Evolutionary conservation across 768 basidiomycete species (phyloP).

Genomic region (Tephrocybe sp.): DNA sequence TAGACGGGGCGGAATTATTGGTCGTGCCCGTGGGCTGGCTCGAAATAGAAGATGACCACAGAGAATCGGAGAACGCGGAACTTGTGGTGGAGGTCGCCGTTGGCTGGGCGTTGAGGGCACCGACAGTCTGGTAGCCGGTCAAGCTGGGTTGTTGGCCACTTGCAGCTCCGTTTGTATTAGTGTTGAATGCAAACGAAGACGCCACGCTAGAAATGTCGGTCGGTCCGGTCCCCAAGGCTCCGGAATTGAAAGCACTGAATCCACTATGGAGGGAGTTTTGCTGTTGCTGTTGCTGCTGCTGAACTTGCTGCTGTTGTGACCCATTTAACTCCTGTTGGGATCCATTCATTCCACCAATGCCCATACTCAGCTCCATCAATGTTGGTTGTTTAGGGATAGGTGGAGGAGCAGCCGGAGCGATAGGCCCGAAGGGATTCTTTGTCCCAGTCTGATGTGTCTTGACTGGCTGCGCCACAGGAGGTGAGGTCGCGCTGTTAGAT

Average conservation of each 20-base stretch:
- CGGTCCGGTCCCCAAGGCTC: slow-evolving; percentile 44
- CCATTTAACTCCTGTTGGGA: slow-evolving; percentile 25
- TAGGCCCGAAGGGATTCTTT: slow-evolving; percentile 90
- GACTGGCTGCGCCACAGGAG: slow-evolving; percentile 59
- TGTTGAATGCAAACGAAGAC: slow-evolving; percentile 62
- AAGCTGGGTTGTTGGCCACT: slow-evolving; percentile 11
- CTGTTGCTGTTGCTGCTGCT: slow-evolving; percentile 22
- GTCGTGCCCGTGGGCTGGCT: slow-evolving; percentile 52
- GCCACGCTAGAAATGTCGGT: slow-evolving; percentile 69
- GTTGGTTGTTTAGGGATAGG: slow-evolving; percentile 76
- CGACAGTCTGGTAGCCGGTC: slow-evolving; percentile 16
- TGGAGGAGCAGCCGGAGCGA: slow-evolving; percentile 56
- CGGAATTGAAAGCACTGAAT: slow-evolving; percentile 36
- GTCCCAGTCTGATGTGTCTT: slow-evolving; percentile 92
- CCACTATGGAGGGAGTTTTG: slow-evolving; percentile 23
- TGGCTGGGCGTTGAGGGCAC: slow-evolving; percentile 28
- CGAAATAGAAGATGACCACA: slow-evolving; percentile 47
- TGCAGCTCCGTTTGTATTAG: slow-evolving; percentile 26
- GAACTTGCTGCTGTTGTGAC: slow-evolving; percentile 18
- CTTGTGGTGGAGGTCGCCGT: slow-evolving; percentile 37
- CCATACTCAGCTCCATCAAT: slow-evolving; percentile 74
- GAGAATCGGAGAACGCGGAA: slow-evolving; percentile 46
- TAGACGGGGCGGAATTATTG: slow-evolving; percentile 24
- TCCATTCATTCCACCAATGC: slow-evolving; percentile 28
- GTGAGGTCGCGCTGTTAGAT: slow-evolving; percentile 31